Evolutionary conservation across 768 basidiomycete genomes (phyloP).

Genomic region (Hericium rajendrae): DNA sequence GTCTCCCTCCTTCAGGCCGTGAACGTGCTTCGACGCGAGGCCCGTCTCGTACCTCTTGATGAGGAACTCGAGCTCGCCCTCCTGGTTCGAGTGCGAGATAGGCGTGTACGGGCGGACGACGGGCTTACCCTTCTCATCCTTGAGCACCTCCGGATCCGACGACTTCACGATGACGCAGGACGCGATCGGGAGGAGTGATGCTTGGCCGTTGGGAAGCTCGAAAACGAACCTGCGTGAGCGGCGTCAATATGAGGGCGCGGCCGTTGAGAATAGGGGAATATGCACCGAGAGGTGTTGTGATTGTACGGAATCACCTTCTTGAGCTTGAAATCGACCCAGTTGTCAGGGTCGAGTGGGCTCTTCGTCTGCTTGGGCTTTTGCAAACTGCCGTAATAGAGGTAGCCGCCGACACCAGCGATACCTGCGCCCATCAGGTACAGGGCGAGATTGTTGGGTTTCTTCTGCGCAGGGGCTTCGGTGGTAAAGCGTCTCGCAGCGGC

Average conservation of each 20-base stretch:
- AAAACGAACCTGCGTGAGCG: constrained; percentile 53
- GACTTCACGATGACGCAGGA: constrained; percentile 74
- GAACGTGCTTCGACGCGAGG: constrained; percentile 78
- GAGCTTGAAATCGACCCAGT: constrained; percentile 74
- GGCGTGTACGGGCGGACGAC: constrained; percentile 92
- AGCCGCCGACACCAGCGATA: constrained; percentile 28
- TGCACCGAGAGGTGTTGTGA: constrained; percentile 81
- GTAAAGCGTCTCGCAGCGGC: constrained; percentile 35
- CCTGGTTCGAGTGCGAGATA: constrained; percentile 63
- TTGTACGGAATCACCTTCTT: constrained; percentile 81
- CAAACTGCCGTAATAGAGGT: constrained; percentile 39
- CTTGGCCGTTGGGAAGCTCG: constrained; percentile 67
- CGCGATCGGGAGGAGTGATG: constrained; percentile 69
- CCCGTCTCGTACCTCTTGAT: constrained; percentile 83
- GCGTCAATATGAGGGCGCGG: neutral
- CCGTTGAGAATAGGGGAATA: neutral
- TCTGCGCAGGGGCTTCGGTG: constrained; percentile 31
- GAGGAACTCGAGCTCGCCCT: constrained; percentile 71
- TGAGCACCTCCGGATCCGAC: constrained; percentile 52
- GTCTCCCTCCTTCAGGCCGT: constrained; percentile 73
- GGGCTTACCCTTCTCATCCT: constrained; percentile 76
- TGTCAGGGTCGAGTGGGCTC: constrained; percentile 65
- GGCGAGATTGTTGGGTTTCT: constrained; percentile 40
- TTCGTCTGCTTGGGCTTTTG: constrained; percentile 34
- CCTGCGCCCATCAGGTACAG: constrained; percentile 37